phyloP scores from a whole-genome alignment of 768 basidiomycete species.

The Pholiota microspora region DNA sequence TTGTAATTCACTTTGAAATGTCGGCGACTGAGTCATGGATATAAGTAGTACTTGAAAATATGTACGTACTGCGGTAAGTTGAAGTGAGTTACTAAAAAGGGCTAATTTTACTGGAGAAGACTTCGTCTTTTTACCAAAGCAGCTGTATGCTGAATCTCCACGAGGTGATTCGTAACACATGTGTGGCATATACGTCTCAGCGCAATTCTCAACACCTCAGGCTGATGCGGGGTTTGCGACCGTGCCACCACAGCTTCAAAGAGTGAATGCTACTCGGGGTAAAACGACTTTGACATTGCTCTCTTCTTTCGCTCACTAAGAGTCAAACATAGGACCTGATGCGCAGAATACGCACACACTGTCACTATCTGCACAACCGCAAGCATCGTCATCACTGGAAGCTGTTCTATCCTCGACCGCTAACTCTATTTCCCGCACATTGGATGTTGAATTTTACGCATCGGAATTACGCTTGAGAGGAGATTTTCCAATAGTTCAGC shows the following conservation, averaged over 20 bases:
- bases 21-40: too few species aligned
- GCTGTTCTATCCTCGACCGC: background rate
- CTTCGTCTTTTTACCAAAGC: too few species aligned
- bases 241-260: conserved; percentile 28
- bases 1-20: background rate
- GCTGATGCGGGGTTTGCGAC: conserved; percentile 10
- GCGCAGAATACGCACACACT: conserved; percentile 34
- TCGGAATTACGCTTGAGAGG: conserved; percentile 81
- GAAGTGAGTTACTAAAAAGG: too few species aligned
- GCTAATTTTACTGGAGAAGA: too few species aligned
- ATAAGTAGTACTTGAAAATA: too few species aligned
- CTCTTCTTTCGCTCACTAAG: background rate
- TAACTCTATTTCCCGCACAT: background rate
- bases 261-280: conserved; percentile 63
- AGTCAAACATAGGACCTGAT: conserved; percentile 57
- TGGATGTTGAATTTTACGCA: conserved; percentile 57
- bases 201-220: conserved; percentile 21
- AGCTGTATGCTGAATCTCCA: too few species aligned
- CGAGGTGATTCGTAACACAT: conserved; percentile 20
- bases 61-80: too few species aligned
- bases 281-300: background rate
- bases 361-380: background rate
- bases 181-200: conserved; percentile 70
- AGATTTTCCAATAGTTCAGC: conserved; percentile 54
- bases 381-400: background rate